A percentile compares a stretch with the other conserved stretches of the same genome.
Conservation (phyloP, 805 yeast species). For the Spathaspora passalidarum region DNA sequence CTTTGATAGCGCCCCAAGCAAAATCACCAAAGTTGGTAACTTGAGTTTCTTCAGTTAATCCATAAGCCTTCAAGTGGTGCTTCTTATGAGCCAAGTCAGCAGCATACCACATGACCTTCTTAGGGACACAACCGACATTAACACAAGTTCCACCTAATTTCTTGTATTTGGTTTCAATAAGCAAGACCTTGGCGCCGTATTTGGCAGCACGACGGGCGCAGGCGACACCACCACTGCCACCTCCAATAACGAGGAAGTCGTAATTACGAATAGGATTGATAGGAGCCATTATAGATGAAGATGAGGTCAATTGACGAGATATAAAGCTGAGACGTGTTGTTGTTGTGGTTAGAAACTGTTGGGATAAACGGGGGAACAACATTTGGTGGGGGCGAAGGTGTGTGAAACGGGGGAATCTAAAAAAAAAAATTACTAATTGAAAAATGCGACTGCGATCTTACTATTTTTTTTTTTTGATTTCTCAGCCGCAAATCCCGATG, state of each 20-base stretch:
- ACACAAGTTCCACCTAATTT: constrained; percentile 97
- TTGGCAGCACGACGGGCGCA: constrained; percentile 94
- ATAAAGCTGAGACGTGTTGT: constrained; percentile 21
- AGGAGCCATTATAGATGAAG: constrained; percentile 50
- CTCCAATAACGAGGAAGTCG: constrained; percentile 94
- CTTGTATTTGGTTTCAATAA: constrained; percentile 70
- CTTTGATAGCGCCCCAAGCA: constrained; percentile 79
- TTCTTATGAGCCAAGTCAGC: constrained; percentile 80
- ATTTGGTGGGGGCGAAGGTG: neutral
- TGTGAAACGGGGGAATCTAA: neutral
- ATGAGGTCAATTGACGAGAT: constrained; percentile 25
- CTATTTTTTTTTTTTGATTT: neutral
- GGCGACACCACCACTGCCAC: constrained; percentile 99
- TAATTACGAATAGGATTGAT: constrained; percentile 51
- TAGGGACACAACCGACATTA: constrained; percentile 98
- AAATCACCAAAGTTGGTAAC: constrained; percentile 53
- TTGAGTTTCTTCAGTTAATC: constrained; percentile 60
- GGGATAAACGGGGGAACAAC: neutral
- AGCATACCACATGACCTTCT: constrained; percentile 98
- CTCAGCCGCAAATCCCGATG: neutral
- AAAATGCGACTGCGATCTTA: neutral
- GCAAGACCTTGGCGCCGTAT: constrained; percentile 82
- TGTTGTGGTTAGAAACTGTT: constrained; percentile 1
- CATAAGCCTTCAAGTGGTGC: constrained; percentile 76
- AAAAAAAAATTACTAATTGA: neutral